phyloP scores from a whole-genome alignment of 2,329 filamentous ascomycete genomes.

The Sporothrix luriei region DNA sequence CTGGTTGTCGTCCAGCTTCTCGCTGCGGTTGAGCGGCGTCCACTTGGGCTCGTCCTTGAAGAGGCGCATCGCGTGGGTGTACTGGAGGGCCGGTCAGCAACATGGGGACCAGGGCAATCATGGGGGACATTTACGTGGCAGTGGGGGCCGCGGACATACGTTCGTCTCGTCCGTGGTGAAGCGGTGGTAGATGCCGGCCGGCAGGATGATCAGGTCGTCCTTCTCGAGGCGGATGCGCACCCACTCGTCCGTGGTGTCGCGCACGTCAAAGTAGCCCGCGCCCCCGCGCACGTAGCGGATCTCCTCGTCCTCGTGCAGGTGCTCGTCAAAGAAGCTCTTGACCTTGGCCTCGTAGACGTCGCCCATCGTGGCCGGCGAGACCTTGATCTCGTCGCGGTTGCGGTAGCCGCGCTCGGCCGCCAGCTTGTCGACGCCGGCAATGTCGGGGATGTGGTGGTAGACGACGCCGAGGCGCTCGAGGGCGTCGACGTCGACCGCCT shows the following conservation, averaged over 20 bases:
- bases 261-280: conserved; percentile 89
- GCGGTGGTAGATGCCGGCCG: conserved; percentile 93
- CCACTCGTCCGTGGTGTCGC: conserved; percentile 82
- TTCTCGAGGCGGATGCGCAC: conserved; percentile 82
- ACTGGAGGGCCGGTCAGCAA: conserved; percentile 55
- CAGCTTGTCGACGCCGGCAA: conserved; percentile 71
- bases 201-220: conserved; percentile 88
- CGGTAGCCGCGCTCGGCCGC: conserved; percentile 79
- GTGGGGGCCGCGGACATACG: conserved; percentile 50
- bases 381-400: conserved; percentile 90
- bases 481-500: conserved; percentile 63
- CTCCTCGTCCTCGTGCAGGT: conserved; percentile 97
- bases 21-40: conserved; percentile 84
- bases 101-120: not conserved
- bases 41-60: conserved; percentile 99
- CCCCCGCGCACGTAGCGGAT: conserved; percentile 92
- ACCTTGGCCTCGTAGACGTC: conserved; percentile 90
- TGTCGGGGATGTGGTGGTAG: conserved; percentile 68
- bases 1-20: conserved; percentile 75
- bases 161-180: conserved; percentile 94
- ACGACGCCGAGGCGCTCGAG: conserved; percentile 77
- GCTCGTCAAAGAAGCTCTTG: conserved; percentile 90
- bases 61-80: conserved; percentile 90
- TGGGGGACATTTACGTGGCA: not conserved
- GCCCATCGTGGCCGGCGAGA: conserved; percentile 84